Percentiles rank a stretch among this genome's conserved stretches.
Evolutionary conservation across 1,284 basidiomycete genomes (phyloP).

Genomic region (Cerrena zonata): DNA sequence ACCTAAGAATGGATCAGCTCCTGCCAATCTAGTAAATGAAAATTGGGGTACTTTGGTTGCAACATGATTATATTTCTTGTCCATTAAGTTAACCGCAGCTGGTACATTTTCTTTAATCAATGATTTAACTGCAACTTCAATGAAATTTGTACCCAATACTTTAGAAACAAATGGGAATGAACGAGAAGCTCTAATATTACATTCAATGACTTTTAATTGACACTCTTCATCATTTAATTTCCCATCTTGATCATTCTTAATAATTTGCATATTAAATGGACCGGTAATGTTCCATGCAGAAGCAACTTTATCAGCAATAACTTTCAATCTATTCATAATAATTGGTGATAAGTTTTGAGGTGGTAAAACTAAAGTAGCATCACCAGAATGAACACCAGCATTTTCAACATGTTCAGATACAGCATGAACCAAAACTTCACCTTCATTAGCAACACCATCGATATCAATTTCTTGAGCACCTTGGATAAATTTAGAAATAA

Average conservation of each 20-base stretch:
- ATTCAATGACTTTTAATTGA: constrained; percentile 95
- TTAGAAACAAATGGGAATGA: constrained; percentile 99
- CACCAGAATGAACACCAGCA: constrained; percentile 97
- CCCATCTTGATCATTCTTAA: constrained; percentile 77
- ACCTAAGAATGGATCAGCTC: constrained; percentile 94
- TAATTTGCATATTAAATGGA: constrained; percentile 99
- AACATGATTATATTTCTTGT: constrained; percentile 83
- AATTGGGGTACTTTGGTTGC: constrained; percentile 98
- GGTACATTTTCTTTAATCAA: constrained; percentile 89
- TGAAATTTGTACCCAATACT: constrained; percentile 94
- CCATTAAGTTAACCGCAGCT: constrained; percentile 88
- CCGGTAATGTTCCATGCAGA: constrained; percentile 93
- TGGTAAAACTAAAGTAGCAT: constrained; percentile 98
- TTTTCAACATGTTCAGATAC: constrained; percentile 99
- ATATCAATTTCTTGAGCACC: constrained; percentile 97
- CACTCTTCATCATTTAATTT: constrained; percentile 54
- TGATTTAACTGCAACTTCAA: constrained; percentile 88
- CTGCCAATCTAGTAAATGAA: constrained; percentile 92
- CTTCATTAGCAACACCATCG: constrained; percentile 93
- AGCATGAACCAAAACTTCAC: constrained; percentile 91
- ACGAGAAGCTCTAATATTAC: constrained; percentile 93
- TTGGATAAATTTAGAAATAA: constrained; percentile 98
- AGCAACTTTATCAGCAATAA: constrained; percentile 92
- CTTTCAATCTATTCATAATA: constrained; percentile 86
- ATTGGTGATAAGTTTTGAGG: constrained; percentile 76